Base-by-base conservation (phyloP, 768 basidiomycete species). In the Calocybe indica region DNA sequence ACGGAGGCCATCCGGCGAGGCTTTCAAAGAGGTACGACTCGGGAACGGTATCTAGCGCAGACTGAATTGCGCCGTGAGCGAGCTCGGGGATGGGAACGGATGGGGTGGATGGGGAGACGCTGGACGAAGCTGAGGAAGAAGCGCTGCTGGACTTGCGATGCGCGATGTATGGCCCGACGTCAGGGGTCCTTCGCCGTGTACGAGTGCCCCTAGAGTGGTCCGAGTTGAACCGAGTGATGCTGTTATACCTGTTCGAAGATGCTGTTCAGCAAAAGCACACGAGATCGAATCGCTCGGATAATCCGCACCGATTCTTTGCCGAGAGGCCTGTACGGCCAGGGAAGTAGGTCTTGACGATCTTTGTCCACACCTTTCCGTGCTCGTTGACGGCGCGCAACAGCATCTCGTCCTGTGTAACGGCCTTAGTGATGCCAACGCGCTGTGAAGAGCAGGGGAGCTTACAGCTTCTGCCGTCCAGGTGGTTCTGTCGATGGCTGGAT, bases 341-440 rank as follows among this genome's bases (percentile, higher is more conserved):
- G 61, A 81, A 79, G 54, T 79, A 79, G 5, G 73, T 77, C 55
- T 78, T 77, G 32, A 79, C 79, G 39, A 81, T 81, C 56, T 79
- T 79, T 0, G 79, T 78, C 79, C 79, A 81, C 5, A 77, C 74
- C 57, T 76, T 79, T 13, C 79, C 79, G 49, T 79, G 76, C 46
- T 73, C 71, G 40, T 72, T 63, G 36, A 81, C 79, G 5, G 79
- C 78, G 50, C 71, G 67, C 14, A 81, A 62, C n/a, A 81, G 71
- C 12, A 74, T 54, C 29, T 74, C 72, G 48, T 81, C 79, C 79
- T 79, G 51, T 9, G 32, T 36, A 46, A 31, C 11, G 13, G 22
- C 22, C 4, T 22, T 22, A 22, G 22, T 22, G 22, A 22, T 22
- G 22, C 22, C 22, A 22, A 22, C 22, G 22, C 4, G 22, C 22